Evolutionary conservation across 2,329 filamentous ascomycete genomes (phyloP).

Genomic region (Aspergillus sp.): DNA sequence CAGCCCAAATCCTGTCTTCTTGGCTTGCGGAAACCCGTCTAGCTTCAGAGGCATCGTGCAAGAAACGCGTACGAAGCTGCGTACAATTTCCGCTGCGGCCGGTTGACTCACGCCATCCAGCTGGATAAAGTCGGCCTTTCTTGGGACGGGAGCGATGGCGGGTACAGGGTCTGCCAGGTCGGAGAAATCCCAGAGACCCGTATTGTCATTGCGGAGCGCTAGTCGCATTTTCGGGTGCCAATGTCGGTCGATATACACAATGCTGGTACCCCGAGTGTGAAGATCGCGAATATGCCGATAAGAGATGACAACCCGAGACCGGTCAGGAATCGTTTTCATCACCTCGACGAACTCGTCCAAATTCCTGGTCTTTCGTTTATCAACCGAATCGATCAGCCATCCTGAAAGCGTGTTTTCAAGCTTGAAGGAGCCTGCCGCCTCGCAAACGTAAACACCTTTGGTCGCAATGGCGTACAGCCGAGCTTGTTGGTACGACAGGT

Average conservation of each 20-base stretch:
- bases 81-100: constrained; percentile 88
- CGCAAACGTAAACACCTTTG: constrained; percentile 91
- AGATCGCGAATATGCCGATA: constrained; percentile 96
- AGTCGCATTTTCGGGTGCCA: constrained; percentile 96
- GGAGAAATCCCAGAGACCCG: constrained; percentile 92
- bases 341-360: constrained; percentile 88
- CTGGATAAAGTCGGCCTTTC: constrained; percentile 88
- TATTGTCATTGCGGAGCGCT: constrained; percentile 84
- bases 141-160: constrained; percentile 70
- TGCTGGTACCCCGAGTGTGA: constrained; percentile 90
- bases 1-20: constrained; percentile 92
- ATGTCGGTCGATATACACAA: constrained; percentile 90
- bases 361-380: constrained; percentile 88
- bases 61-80: constrained; percentile 91
- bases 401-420: constrained; percentile 90
- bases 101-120: constrained; percentile 86
- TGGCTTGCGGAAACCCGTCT: constrained; percentile 94
- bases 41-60: constrained; percentile 95
- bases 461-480: constrained; percentile 90
- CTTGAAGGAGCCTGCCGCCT: constrained; percentile 91
- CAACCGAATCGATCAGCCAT: constrained; percentile 90
- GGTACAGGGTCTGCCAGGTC: constrained; percentile 82
- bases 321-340: constrained; percentile 81
- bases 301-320: constrained; percentile 84
- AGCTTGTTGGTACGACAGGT: constrained; percentile 97